These are phyloP conservation scores for Phytophthora vignae DNA, from an alignment of 352 stramenopile species.

Conservation along the genomic window DNA sequence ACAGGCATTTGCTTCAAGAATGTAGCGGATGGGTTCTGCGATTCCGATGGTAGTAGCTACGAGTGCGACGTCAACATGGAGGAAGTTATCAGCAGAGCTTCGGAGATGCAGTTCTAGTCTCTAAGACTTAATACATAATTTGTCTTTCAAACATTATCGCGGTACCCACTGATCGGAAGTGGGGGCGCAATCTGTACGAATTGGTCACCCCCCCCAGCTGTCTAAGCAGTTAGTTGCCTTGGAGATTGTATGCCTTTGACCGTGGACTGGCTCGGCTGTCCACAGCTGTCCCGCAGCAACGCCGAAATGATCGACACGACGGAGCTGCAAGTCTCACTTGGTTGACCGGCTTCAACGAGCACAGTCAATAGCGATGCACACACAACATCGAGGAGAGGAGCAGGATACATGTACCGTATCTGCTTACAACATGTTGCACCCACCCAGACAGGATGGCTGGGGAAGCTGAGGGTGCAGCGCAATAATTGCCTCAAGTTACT, in stretches of 20 bases:
- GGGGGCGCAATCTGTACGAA: too few relatives aligned
- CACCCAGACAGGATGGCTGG: constrained; percentile 3
- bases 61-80: too few relatives aligned
- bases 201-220: constrained; percentile 1
- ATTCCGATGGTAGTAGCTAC: too few relatives aligned
- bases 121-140: too few relatives aligned
- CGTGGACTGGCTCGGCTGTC: constrained; percentile 3
- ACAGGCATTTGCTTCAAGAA: too few relatives aligned
- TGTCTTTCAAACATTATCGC: too few relatives aligned
- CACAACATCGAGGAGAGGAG: not conserved
- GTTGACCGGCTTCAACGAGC: not conserved
- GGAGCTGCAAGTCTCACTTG: constrained; percentile 13
- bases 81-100: too few relatives aligned
- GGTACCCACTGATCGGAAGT: too few relatives aligned
- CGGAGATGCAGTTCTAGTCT: too few relatives aligned
- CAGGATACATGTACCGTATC: too few relatives aligned
- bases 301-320: constrained; percentile 7
- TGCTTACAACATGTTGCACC: not conserved
- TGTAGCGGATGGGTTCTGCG: too few relatives aligned
- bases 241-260: constrained; percentile 20
- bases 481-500: not conserved
- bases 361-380: not conserved
- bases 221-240: not conserved
- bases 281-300: constrained; percentile 22
- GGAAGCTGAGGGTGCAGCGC: not conserved